A percentile compares a stretch with the other conserved stretches of the same genome.
Conservation (phyloP, 1,284 basidiomycete genomes). For the Ustilago loliicola region DNA sequence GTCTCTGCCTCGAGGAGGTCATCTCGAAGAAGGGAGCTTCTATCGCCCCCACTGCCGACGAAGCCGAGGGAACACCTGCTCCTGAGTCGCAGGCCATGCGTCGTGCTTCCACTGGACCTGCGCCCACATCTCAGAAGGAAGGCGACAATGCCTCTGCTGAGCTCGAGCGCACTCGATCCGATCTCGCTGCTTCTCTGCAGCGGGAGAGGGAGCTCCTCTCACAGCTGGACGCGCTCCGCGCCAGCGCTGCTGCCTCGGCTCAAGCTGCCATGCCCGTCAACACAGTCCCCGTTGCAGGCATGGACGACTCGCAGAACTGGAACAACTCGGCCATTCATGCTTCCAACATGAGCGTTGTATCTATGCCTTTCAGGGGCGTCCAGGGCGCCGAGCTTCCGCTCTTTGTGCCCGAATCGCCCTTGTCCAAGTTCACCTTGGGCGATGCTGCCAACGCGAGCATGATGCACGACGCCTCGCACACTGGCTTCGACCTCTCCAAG, state of each 20-base stretch:
- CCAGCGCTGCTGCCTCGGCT: slow-evolving; percentile 17
- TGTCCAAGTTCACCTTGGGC: slow-evolving; percentile 41
- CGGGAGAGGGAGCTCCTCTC: slow-evolving; percentile 28
- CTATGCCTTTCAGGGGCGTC: slow-evolving; percentile 34
- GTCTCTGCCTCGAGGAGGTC: slow-evolving; percentile 55
- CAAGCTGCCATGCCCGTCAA: slow-evolving; percentile 18
- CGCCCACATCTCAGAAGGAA: not conserved
- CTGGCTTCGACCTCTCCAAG: slow-evolving; percentile 39
- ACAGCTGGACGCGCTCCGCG: slow-evolving; percentile 39
- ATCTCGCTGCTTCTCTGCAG: slow-evolving; percentile 35
- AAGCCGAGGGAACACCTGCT: slow-evolving; percentile 34
- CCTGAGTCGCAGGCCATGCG: slow-evolving; percentile 15
- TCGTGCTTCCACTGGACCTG: slow-evolving; percentile 8
- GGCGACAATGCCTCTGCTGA: slow-evolving; percentile 23
- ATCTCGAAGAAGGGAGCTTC: slow-evolving; percentile 57
- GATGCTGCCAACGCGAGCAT: slow-evolving; percentile 12
- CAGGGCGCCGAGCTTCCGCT: slow-evolving; percentile 49
- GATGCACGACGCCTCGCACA: slow-evolving; percentile 30
- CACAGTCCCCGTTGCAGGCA: slow-evolving; percentile 14
- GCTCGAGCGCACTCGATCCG: slow-evolving; percentile 43
- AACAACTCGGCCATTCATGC: slow-evolving; percentile 10
- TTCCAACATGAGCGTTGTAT: slow-evolving; percentile 8
- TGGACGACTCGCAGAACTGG: slow-evolving; percentile 14
- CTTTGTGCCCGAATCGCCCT: slow-evolving; percentile 42
- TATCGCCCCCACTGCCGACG: slow-evolving; percentile 61